phyloP scores from a whole-genome alignment of 225 moss, liverwort and hornwort genomes.

The Physcomitrium patens region DNA sequence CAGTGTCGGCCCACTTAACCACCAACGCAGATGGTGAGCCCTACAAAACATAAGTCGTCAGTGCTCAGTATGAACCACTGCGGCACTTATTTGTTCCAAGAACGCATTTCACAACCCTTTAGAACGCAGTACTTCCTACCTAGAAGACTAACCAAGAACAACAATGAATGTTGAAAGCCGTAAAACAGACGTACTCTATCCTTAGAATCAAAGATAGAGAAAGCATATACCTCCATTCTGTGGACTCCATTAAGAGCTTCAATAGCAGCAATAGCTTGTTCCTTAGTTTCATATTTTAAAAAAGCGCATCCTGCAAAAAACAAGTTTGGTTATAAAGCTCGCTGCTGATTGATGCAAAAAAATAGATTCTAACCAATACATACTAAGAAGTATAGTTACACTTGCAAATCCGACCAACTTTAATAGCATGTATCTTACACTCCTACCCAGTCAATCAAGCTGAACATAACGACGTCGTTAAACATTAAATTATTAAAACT shows the following conservation, averaged over 20 bases:
- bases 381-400: no score
- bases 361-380: neutral
- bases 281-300: constrained; percentile 87
- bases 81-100: neutral
- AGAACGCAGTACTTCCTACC: neutral
- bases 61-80: neutral
- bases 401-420: no score
- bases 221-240: constrained; percentile 78
- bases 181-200: neutral
- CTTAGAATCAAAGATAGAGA: neutral
- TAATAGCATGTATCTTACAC: no score
- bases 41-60: constrained; percentile 35
- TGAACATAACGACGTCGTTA: no score
- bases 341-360: neutral
- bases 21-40: constrained; percentile 87
- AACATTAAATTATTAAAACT: no score
- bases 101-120: neutral
- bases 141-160: neutral
- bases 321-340: constrained; percentile 19
- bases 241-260: constrained; percentile 80
- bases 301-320: constrained; percentile 80
- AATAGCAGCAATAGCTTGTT: constrained; percentile 87
- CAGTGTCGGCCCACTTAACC: constrained; percentile 95
- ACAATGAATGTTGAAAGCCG: neutral
- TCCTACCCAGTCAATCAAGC: no score